Evolutionary conservation across 2,329 filamentous ascomycete species (phyloP).

Genomic region (Ophiocordyceps camponoti-rufipedis): DNA sequence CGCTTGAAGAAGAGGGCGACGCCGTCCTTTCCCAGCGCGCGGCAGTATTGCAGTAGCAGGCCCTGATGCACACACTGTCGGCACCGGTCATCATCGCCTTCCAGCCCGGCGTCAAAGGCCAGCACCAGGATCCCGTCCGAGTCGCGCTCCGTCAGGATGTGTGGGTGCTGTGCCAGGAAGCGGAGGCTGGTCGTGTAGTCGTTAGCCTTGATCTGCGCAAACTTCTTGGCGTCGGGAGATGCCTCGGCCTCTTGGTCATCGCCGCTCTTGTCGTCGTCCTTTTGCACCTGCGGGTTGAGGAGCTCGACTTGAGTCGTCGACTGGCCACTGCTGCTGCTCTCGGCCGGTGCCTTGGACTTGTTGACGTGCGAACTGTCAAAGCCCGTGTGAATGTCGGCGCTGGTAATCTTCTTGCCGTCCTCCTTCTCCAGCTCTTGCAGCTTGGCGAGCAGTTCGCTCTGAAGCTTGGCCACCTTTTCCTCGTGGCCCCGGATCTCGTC

Average conservation of each 20-base stretch:
- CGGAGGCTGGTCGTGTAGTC: conserved; percentile 58
- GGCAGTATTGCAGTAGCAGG: conserved; percentile 84
- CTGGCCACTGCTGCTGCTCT: conserved; percentile 23
- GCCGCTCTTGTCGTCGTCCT: conserved; percentile 13
- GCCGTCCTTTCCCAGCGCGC: conserved; percentile 72
- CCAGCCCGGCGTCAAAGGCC: conserved; percentile 76
- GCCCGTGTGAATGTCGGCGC: conserved; percentile 70
- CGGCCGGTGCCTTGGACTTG: conserved; percentile 30
- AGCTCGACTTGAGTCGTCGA: conserved; percentile 43
- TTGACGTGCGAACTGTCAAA: conserved; percentile 76
- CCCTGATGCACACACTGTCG: conserved; percentile 87
- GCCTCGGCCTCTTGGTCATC: conserved; percentile 60
- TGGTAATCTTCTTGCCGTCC: conserved; percentile 81
- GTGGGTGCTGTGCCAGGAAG: conserved; percentile 63
- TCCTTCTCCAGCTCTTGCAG: conserved; percentile 70
- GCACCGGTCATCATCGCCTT: conserved; percentile 56
- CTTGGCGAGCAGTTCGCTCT: conserved; percentile 56
- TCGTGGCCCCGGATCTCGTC: conserved; percentile 61
- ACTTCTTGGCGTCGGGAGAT: conserved; percentile 60
- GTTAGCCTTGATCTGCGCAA: conserved; percentile 57
- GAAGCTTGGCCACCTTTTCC: conserved; percentile 58
- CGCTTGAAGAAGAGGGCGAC: conserved; percentile 91
- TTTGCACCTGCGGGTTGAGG: conserved; percentile 42
- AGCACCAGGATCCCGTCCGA: conserved; percentile 81
- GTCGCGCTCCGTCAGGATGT: conserved; percentile 67